Conservation (phyloP, 2,329 filamentous ascomycete species). For the Cercospora zeae-maydis region DNA sequence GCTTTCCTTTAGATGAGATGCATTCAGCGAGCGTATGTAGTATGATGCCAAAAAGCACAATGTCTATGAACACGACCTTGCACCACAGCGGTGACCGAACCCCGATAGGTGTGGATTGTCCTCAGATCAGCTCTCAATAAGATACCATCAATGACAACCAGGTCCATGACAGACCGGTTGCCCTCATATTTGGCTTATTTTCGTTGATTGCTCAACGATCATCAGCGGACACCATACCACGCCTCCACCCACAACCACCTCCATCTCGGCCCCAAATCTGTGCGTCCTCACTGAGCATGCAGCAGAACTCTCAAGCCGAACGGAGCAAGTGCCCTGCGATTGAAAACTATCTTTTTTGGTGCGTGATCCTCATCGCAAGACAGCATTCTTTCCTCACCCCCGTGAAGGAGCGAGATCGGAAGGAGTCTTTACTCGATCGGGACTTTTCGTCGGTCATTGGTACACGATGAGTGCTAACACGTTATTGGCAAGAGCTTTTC, state of each 20-base stretch:
- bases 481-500: background rate
- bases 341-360: constrained; percentile 38
- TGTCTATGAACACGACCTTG: constrained; percentile 9
- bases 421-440: constrained; percentile 22
- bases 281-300: constrained; percentile 25
- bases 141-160: constrained; percentile 34
- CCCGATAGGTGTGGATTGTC: constrained; percentile 18
- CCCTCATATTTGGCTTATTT: constrained; percentile 35
- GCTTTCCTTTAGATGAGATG: background rate
- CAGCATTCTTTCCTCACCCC: constrained; percentile 1
- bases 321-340: constrained; percentile 38
- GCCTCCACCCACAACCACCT: constrained; percentile 14
- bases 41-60: constrained; percentile 6
- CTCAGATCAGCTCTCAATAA: constrained; percentile 36
- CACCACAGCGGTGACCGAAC: background rate
- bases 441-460: constrained; percentile 16
- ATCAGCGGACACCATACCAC: constrained; percentile 29
- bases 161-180: constrained; percentile 26
- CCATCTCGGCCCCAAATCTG: background rate
- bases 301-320: constrained; percentile 20
- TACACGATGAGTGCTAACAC: constrained; percentile 15
- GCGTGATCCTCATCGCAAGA: constrained; percentile 28
- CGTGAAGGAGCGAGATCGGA: background rate
- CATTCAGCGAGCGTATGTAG: constrained; percentile 7
- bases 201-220: constrained; percentile 17